Percentiles rank a stretch among this genome's conserved stretches.
phyloP scores from a whole-genome alignment of 73 alveolate genomes.

The Paramecium caudatum region DNA sequence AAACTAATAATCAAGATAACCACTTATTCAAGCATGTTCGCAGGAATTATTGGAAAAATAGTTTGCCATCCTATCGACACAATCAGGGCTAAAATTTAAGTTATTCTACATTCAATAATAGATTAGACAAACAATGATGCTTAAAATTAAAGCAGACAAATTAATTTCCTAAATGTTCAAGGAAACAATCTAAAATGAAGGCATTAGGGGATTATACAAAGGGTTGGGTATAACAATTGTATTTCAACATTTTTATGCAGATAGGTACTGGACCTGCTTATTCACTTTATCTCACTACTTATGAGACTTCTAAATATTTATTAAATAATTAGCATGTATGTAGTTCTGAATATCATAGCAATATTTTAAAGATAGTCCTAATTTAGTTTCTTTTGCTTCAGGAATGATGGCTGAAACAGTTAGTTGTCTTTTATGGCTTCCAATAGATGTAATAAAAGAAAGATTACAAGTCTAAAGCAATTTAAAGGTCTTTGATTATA shows the following conservation, averaged over 20 bases:
- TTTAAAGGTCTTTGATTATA: conserved; percentile 83
- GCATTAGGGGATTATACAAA: conserved; percentile 69
- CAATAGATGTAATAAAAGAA: conserved; percentile 96
- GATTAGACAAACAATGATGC: conserved; percentile 20
- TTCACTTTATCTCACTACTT: conserved; percentile 71
- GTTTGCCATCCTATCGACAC: conserved; percentile 72
- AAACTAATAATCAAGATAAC: conserved; percentile 13
- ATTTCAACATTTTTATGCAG: conserved; percentile 17
- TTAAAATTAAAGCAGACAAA: not conserved
- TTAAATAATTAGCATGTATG: conserved; percentile 34
- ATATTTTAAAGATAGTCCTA: not conserved
- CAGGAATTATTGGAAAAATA: conserved; percentile 67
- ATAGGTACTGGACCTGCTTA: conserved; percentile 78
- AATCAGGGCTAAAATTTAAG: conserved; percentile 70
- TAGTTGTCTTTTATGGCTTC: conserved; percentile 92
- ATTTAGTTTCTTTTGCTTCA: conserved; percentile 78
- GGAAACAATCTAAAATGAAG: conserved; percentile 68
- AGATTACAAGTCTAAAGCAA: conserved; percentile 89
- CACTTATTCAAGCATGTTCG: conserved; percentile 68
- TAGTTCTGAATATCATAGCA: not conserved
- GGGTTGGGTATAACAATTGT: conserved; percentile 74
- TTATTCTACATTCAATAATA: not conserved
- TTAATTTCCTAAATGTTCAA: conserved; percentile 23
- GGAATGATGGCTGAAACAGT: conserved; percentile 95
- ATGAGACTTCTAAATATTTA: conserved; percentile 48